Percentiles rank a stretch among this genome's conserved stretches.
Conservation (phyloP, 305 asterid species). For the Fraxinus albicans region DNA sequence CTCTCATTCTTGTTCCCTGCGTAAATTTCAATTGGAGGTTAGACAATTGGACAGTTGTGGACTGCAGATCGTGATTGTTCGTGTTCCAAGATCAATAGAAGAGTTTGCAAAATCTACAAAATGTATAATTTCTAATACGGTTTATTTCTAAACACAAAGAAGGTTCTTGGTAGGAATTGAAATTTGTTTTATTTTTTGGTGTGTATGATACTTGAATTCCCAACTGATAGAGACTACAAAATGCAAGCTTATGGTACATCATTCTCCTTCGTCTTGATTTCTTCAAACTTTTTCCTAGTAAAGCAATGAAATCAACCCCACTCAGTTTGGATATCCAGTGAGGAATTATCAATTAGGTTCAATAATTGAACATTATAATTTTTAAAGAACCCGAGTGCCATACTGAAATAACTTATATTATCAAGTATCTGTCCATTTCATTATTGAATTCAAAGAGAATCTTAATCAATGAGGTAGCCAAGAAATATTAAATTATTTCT, state of each 20-base stretch:
- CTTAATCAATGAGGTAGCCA: neutral
- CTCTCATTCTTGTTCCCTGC: too few relatives aligned
- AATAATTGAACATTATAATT: neutral
- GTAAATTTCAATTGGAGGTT: too few relatives aligned
- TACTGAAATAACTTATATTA: neutral
- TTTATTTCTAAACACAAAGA: too few relatives aligned
- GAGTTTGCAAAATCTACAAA: too few relatives aligned
- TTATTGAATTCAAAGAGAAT: neutral
- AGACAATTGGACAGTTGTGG: too few relatives aligned
- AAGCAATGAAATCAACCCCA: neutral
- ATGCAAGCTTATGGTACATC: neutral
- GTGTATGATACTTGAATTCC: too few relatives aligned
- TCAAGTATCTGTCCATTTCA: neutral
- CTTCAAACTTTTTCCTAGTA: neutral
- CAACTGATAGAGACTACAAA: constrained; percentile 23
- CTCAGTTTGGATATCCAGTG: neutral
- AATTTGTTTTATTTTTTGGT: too few relatives aligned
- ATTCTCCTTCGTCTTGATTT: neutral
- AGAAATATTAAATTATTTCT: neutral
- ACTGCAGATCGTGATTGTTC: too few relatives aligned
- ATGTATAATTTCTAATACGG: too few relatives aligned
- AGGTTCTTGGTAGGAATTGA: too few relatives aligned
- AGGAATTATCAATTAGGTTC: neutral
- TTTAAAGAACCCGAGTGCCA: neutral
- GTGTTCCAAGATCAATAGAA: too few relatives aligned